Conservation (phyloP, 129 eudicot species). For the Scalesia atractyloides region DNA sequence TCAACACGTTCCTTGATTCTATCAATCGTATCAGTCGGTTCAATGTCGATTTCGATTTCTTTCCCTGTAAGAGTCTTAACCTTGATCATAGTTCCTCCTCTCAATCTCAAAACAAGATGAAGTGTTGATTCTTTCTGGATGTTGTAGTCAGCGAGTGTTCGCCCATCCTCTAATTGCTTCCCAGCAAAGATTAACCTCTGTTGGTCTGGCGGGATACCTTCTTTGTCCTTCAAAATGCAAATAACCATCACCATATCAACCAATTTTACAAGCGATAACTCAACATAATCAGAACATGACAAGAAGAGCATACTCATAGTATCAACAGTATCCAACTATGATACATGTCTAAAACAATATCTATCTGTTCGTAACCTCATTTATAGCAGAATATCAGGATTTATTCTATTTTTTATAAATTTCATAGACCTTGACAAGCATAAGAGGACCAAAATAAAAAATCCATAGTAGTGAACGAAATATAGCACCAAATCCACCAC, state of each 20-base stretch:
- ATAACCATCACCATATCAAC: not conserved
- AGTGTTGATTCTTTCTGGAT: slow-evolving; percentile 94
- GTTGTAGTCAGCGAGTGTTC: slow-evolving; percentile 91
- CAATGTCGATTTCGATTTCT: slow-evolving; percentile 88
- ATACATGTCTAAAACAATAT: not conserved
- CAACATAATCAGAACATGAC: not conserved
- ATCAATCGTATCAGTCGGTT: slow-evolving; percentile 85
- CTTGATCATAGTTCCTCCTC: slow-evolving; percentile 96
- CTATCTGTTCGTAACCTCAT: not conserved
- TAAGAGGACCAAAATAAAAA: not conserved
- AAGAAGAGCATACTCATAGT: not conserved
- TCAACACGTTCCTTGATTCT: slow-evolving; percentile 91
- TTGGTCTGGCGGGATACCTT: slow-evolving; percentile 85
- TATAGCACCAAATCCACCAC: not conserved
- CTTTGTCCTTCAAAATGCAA: slow-evolving; percentile 65
- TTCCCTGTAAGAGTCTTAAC: slow-evolving; percentile 92
- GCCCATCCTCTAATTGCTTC: slow-evolving; percentile 88
- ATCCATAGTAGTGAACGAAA: not conserved
- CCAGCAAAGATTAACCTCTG: slow-evolving; percentile 94
- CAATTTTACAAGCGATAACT: not conserved
- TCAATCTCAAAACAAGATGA: slow-evolving; percentile 81
- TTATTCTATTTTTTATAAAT: not conserved
- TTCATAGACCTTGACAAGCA: not conserved
- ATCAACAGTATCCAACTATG: not conserved
- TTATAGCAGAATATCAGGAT: not conserved